Evolutionary conservation across 1,284 basidiomycete genomes (phyloP).

Genomic region (Grifola frondosa): DNA sequence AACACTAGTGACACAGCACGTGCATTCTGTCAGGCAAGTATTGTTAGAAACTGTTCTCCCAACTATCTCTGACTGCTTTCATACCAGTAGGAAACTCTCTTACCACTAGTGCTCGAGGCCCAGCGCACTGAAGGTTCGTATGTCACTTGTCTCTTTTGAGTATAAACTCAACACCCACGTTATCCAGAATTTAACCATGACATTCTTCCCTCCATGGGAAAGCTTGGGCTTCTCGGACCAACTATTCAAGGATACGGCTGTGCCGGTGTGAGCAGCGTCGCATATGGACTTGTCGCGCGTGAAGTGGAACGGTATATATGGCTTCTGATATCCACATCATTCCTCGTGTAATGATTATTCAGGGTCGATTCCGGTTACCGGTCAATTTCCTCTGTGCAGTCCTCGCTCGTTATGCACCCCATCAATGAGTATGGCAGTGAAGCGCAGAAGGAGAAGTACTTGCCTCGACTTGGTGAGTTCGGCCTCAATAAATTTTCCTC

Average conservation of each 20-base stretch:
- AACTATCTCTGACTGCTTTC: background rate
- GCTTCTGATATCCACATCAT: background rate
- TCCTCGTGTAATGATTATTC: background rate
- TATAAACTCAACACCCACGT: background rate
- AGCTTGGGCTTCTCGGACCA: constrained; percentile 85
- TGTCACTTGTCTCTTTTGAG: constrained; percentile 1
- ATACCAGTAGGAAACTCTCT: constrained; percentile 65
- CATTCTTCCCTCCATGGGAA: constrained; percentile 90
- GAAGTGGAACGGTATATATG: constrained; percentile 81
- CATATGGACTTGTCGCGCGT: constrained; percentile 91
- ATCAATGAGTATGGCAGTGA: constrained; percentile 92
- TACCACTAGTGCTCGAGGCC: constrained; percentile 82
- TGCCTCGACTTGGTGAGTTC: constrained; percentile 74
- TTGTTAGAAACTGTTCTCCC: background rate
- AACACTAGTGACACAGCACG: constrained; percentile 75
- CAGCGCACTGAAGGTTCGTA: constrained; percentile 82
- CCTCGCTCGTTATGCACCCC: constrained; percentile 97
- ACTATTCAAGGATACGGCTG: constrained; percentile 95
- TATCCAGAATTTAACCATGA: constrained; percentile 72
- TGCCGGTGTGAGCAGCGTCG: constrained; percentile 89
- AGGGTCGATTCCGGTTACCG: constrained; percentile 96
- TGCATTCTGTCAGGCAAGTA: constrained; percentile 76
- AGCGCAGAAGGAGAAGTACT: constrained; percentile 88
- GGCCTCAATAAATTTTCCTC: background rate
- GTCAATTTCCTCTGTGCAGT: constrained; percentile 95